Evolutionary conservation across 225 moss, liverwort and hornwort genomes (phyloP).

Genomic region (Sphagnum tenellum): DNA sequence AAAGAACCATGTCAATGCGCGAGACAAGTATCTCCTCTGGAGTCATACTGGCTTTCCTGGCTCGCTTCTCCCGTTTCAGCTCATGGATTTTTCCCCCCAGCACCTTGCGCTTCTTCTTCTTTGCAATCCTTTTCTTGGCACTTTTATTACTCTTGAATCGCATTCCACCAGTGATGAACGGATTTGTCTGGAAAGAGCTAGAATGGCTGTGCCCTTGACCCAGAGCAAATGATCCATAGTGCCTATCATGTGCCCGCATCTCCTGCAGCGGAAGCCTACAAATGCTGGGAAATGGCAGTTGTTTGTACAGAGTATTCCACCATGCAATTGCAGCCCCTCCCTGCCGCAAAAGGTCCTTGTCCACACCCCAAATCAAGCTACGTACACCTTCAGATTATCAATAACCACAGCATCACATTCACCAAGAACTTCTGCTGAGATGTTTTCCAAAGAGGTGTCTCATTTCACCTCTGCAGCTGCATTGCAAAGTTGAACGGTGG

Average conservation of each 20-base stretch:
- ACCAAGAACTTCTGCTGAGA: too few species aligned
- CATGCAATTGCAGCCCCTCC: not conserved
- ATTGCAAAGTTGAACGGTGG: too few species aligned
- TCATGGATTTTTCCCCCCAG: conserved; percentile 37
- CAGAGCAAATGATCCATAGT: conserved; percentile 16
- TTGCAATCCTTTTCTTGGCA: conserved; percentile 27
- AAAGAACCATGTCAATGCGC: conserved; percentile 31
- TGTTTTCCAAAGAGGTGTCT: too few species aligned
- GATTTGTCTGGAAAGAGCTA: conserved; percentile 4
- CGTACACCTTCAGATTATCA: not conserved
- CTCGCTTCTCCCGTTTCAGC: conserved; percentile 28
- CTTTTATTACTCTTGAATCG: conserved; percentile 38
- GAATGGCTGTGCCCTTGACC: conserved; percentile 14
- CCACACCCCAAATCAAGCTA: conserved; percentile 3
- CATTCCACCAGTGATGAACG: conserved; percentile 21
- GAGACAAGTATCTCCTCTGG: conserved; percentile 38
- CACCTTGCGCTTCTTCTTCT: conserved; percentile 35
- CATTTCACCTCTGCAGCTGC: too few species aligned
- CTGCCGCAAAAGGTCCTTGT: not conserved
- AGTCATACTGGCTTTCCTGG: conserved; percentile 47
- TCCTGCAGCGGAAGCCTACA: conserved; percentile 1
- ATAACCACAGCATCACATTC: too few species aligned
- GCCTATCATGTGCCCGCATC: conserved; percentile 9
- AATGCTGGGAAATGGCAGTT: not conserved
- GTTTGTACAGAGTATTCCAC: too few species aligned